Conservation (phyloP, 805 yeast species). For the Candida alai region DNA sequence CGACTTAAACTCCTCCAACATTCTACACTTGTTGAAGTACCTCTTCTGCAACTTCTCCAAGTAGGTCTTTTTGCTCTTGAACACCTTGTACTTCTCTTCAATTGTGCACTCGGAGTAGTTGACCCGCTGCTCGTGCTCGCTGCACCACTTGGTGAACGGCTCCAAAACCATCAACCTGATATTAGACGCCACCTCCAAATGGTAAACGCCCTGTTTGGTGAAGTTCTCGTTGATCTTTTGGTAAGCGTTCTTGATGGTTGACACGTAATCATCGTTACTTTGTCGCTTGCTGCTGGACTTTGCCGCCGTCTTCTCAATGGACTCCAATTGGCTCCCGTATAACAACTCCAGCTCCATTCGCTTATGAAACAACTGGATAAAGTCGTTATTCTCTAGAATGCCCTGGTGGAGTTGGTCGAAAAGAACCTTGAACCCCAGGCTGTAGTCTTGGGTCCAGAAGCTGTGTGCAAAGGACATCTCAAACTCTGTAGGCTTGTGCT, state of each 20-base stretch:
- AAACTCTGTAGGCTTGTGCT: neutral
- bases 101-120: constrained; percentile 56
- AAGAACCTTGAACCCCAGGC: constrained; percentile 47
- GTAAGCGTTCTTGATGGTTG: constrained; percentile 60
- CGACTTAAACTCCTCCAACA: constrained; percentile 61
- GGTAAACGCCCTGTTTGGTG: constrained; percentile 55
- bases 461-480: constrained; percentile 63
- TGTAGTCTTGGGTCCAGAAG: constrained; percentile 72
- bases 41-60: constrained; percentile 60
- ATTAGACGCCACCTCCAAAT: constrained; percentile 56
- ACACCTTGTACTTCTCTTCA: constrained; percentile 47
- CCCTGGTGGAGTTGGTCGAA: constrained; percentile 59
- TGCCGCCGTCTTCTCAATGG: constrained; percentile 30
- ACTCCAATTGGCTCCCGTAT: constrained; percentile 56
- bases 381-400: constrained; percentile 65
- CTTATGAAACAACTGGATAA: constrained; percentile 58
- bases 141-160: constrained; percentile 75
- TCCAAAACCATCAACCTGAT: constrained; percentile 57
- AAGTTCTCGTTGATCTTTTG: constrained; percentile 54
- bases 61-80: constrained; percentile 41
- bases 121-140: constrained; percentile 65
- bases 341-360: constrained; percentile 69
- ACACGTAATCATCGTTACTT: constrained; percentile 53
- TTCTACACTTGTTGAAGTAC: constrained; percentile 74
- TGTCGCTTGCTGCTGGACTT: constrained; percentile 41